A percentile compares a stretch with the other conserved stretches of the same genome.
These are phyloP conservation scores for Pichia cactophila DNA, from an alignment of 1,139 yeast genomes.

Conservation along the genomic window DNA sequence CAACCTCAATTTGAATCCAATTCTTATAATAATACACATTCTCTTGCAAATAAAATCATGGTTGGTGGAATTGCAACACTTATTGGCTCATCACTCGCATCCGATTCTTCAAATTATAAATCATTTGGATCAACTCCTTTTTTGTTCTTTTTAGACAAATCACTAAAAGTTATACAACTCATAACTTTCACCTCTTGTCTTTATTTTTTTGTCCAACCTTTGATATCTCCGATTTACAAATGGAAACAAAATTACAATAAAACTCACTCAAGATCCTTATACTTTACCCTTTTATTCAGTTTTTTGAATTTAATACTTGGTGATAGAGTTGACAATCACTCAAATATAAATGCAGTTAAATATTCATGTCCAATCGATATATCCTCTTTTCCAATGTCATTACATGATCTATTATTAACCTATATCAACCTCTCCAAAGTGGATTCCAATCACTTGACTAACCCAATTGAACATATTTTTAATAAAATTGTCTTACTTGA, in stretches of 20 bases:
- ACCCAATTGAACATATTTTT: slow-evolving; percentile 8
- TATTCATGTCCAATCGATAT: slow-evolving; percentile 4
- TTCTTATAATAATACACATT: background rate
- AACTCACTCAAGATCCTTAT: background rate
- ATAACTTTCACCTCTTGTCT: slow-evolving; percentile 9
- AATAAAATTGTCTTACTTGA: slow-evolving; percentile 9
- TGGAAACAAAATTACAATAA: slow-evolving; percentile 1
- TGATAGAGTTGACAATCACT: background rate
- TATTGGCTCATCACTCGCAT: slow-evolving; percentile 22
- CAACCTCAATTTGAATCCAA: background rate
- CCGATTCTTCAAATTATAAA: slow-evolving; percentile 8
- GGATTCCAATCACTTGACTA: slow-evolving; percentile 2
- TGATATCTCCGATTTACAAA: background rate
- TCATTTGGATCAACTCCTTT: slow-evolving; percentile 6
- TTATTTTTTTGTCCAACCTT: slow-evolving; percentile 9
- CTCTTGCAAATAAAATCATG: slow-evolving; percentile 20
- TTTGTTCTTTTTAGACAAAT: slow-evolving; percentile 1
- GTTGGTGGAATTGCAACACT: slow-evolving; percentile 29
- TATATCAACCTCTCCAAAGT: slow-evolving; percentile 5
- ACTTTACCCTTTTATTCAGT: background rate
- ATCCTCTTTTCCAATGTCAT: slow-evolving; percentile 9
- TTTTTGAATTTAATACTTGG: background rate
- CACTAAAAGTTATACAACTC: slow-evolving; percentile 3
- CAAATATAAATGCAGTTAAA: slow-evolving; percentile 1
- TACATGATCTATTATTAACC: slow-evolving; percentile 1